These are phyloP conservation scores for Penicillium sp. DNA, from an alignment of 2,329 filamentous ascomycete genomes.

Conservation along the genomic window DNA sequence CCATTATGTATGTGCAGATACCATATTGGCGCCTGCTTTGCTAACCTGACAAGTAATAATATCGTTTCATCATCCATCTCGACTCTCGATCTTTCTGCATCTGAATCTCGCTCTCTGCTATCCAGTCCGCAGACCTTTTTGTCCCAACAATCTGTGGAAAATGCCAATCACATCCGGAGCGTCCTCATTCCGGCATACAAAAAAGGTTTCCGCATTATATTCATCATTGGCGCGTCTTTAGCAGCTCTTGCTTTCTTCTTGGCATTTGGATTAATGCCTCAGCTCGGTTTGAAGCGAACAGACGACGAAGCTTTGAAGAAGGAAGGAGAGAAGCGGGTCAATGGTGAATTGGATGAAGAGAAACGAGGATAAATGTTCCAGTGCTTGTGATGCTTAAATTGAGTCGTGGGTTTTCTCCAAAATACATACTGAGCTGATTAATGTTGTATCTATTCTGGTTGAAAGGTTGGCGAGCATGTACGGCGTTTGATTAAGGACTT, in stretches of 20 bases:
- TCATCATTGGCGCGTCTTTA: constrained; percentile 38
- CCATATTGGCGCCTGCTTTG: not conserved
- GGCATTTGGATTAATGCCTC: constrained; percentile 38
- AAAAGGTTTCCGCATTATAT: constrained; percentile 41
- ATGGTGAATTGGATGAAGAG: constrained; percentile 17
- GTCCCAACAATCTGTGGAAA: constrained; percentile 22
- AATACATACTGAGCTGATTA: not conserved
- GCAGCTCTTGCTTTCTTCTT: constrained; percentile 36
- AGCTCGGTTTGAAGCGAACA: constrained; percentile 27
- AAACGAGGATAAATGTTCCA: constrained; percentile 1
- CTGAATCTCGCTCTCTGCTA: constrained; percentile 26
- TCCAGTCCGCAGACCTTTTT: constrained; percentile 32
- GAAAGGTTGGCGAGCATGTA: too few species aligned
- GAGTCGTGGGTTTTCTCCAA: not conserved
- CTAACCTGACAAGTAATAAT: constrained; percentile 28
- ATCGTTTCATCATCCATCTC: constrained; percentile 26
- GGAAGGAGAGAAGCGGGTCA: constrained; percentile 24
- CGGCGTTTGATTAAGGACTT: too few species aligned
- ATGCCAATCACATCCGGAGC: constrained; percentile 26
- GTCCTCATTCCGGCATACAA: constrained; percentile 38
- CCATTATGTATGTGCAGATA: constrained; percentile 36
- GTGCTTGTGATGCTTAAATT: not conserved
- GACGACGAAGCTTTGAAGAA: constrained; percentile 33
- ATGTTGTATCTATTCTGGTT: not conserved
- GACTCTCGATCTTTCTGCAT: constrained; percentile 21